A percentile compares a stretch with the other conserved stretches of the same genome.
phyloP scores from a whole-genome alignment of 495 filamentous ascomycete genomes.

The Chaetomium fimeti region DNA sequence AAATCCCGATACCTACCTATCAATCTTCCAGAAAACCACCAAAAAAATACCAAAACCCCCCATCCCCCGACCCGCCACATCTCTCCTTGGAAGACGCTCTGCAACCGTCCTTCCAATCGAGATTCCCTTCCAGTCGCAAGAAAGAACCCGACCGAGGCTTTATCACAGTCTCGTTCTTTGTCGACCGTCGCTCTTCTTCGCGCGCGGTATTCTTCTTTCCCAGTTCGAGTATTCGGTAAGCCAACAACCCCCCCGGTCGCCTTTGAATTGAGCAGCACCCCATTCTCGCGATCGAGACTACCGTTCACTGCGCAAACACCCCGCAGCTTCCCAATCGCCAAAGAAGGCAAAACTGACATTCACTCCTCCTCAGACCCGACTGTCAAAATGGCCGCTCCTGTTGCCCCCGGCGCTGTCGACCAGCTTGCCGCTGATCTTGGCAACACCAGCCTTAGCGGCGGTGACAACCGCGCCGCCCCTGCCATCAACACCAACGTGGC shows the following conservation, averaged over 20 bases:
- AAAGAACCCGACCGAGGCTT: slow-evolving; percentile 20
- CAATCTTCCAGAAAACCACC: slow-evolving; percentile 23
- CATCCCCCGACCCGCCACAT: slow-evolving; percentile 12
- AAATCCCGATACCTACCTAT: slow-evolving; percentile 41
- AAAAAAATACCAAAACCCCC: slow-evolving; percentile 31
- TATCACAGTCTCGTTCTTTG: slow-evolving; percentile 30
- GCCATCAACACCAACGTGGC: slow-evolving; percentile 66
- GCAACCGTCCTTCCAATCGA: slow-evolving; percentile 24
- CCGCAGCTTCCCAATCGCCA: neutral
- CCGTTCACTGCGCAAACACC: neutral
- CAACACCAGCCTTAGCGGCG: slow-evolving; percentile 59
- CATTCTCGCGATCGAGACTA: slow-evolving; percentile 8
- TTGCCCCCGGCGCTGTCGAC: slow-evolving; percentile 64
- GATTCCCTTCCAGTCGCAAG: slow-evolving; percentile 21
- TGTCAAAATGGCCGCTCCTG: slow-evolving; percentile 60
- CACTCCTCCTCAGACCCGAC: slow-evolving; percentile 18
- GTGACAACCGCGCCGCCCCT: slow-evolving; percentile 57
- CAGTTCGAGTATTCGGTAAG: slow-evolving; percentile 27
- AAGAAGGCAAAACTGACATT: slow-evolving; percentile 17
- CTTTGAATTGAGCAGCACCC: slow-evolving; percentile 8
- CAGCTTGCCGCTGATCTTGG: slow-evolving; percentile 65
- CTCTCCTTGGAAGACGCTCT: slow-evolving; percentile 25
- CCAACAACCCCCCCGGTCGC: slow-evolving; percentile 5
- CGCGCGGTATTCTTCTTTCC: slow-evolving; percentile 22
- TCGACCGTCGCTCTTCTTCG: slow-evolving; percentile 34